Base-by-base conservation (phyloP, 1,284 basidiomycete genomes). In the Trichosporon faecale region DNA sequence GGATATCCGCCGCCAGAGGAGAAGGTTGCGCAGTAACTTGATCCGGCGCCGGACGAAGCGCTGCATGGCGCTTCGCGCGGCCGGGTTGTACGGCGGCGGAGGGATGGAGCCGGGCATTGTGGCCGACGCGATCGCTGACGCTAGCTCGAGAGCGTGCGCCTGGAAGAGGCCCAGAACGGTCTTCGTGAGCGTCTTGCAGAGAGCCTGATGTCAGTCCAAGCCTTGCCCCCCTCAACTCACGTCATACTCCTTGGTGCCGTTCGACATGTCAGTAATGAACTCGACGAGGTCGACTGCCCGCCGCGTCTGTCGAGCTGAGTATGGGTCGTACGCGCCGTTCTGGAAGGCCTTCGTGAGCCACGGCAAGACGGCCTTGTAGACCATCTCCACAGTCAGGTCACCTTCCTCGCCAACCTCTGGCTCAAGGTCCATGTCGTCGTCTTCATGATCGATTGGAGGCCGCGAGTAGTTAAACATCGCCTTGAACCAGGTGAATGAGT, bases 331-430 rank as follows among this genome's bases (percentile, higher is more conserved):
- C 1, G 88, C 90, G 33, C 92, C 93, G 5, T 86, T 85, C 76
- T 91, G 87, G 27, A 95, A 79, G 21, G 93, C 80, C 74, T 88
- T 90, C 76, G 87, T 88, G 7, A 97, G 79, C 52, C 90, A 86
- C 2, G 95, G 94, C 27, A 92, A 88, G 61, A 96, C 86, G 0
- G 91, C 89, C 0, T 92, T 93, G 12, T 91, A 89, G 29, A 96
- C 88, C 89, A 96, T 93, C 1, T 91, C 90, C 21, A 91, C 89
- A 27, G 94, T 90, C n/a, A 96, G 85, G 77, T 96, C 93, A 14
- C 91, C 92, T 72, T 95, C 93, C 1, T 91, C 88, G 8, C 91
- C 89, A n/a, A 91, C 81, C 70, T 88, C 88, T 68, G 88, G 88
- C 61, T 81, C 79, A 31, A 85, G 81, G 21, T 85, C 86, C 65